Evolutionary conservation across 306 rosid species (phyloP).

Genomic region (Bauhinia variegata): DNA sequence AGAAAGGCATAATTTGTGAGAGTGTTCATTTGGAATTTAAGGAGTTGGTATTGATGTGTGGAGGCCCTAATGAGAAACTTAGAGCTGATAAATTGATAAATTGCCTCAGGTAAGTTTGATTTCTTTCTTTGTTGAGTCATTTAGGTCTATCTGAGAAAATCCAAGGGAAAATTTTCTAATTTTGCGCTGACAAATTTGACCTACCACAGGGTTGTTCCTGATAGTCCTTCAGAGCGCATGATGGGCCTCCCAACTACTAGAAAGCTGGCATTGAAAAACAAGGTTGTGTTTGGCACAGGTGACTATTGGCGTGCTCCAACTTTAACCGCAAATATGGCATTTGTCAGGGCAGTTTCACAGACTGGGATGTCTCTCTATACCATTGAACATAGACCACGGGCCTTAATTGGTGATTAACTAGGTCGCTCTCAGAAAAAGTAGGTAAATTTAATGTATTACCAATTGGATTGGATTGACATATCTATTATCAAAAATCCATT

Average conservation of each 20-base stretch:
- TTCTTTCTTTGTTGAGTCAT: conserved; percentile 13
- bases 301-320: conserved; percentile 87
- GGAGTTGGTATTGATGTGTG: conserved; percentile 78
- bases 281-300: conserved; percentile 88
- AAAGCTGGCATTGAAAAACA: conserved; percentile 85
- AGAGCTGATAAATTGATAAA: conserved; percentile 71
- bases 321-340: conserved; percentile 91
- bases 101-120: conserved; percentile 64
- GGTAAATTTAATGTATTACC: conserved; percentile 27
- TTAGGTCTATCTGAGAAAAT: conserved; percentile 21
- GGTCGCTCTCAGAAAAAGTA: conserved; percentile 6
- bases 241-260: conserved; percentile 85
- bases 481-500: background rate
- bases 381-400: conserved; percentile 81
- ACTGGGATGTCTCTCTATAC: conserved; percentile 89
- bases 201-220: conserved; percentile 74
- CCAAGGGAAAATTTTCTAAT: conserved; percentile 1
- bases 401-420: conserved; percentile 76
- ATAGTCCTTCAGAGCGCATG: conserved; percentile 76
- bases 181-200: conserved; percentile 35
- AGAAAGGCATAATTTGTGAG: conserved; percentile 76
- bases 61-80: conserved; percentile 83
- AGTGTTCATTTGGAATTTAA: conserved; percentile 76
- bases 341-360: conserved; percentile 88
- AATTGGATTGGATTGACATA: conserved; percentile 14